phyloP scores from a whole-genome alignment of 2,329 filamentous ascomycete genomes.

The Trichoderma gracile region DNA sequence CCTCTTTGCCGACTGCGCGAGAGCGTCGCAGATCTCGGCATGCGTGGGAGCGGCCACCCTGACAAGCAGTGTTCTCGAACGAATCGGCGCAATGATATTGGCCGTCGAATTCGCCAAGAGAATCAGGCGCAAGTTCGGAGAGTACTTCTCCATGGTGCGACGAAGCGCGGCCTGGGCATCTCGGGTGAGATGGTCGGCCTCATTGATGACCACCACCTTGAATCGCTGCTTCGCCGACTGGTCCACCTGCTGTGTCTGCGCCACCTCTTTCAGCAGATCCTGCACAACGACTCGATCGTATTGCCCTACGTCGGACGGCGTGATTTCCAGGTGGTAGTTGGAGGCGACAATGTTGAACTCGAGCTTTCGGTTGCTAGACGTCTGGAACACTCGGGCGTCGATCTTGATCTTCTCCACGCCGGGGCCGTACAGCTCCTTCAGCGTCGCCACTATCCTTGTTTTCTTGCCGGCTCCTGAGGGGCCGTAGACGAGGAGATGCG shows the following conservation, averaged over 20 bases:
- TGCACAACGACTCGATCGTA: constrained; percentile 96
- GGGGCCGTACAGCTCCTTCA: constrained; percentile 92
- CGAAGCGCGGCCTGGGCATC: constrained; percentile 94
- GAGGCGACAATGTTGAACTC: constrained; percentile 99
- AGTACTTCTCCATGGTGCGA: constrained; percentile 99
- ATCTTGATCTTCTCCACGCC: constrained; percentile 99
- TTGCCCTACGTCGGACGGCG: constrained; percentile 92
- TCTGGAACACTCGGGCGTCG: constrained; percentile 94
- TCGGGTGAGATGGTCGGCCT: constrained; percentile 89
- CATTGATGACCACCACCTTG: constrained; percentile 99
- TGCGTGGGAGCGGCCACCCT: constrained; percentile 87
- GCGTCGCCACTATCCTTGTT: constrained; percentile 89
- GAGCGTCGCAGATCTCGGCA: constrained; percentile 76
- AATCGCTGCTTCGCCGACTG: constrained; percentile 85
- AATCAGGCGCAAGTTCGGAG: constrained; percentile 88
- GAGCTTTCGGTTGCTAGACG: constrained; percentile 91
- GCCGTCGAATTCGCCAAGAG: constrained; percentile 93
- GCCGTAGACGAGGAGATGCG: constrained; percentile 94
- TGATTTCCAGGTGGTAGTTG: constrained; percentile 97
- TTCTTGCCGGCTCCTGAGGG: constrained; percentile 97
- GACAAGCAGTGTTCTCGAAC: constrained; percentile 86
- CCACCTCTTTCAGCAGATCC: constrained; percentile 94
- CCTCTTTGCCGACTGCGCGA: constrained; percentile 70
- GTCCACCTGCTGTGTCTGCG: constrained; percentile 99
- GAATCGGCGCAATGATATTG: constrained; percentile 98